Evolutionary conservation across 2,329 filamentous ascomycete genomes (phyloP), one percentile per base, ranked within the genome.

Genomic region (Clathrospora elynae): DNA sequence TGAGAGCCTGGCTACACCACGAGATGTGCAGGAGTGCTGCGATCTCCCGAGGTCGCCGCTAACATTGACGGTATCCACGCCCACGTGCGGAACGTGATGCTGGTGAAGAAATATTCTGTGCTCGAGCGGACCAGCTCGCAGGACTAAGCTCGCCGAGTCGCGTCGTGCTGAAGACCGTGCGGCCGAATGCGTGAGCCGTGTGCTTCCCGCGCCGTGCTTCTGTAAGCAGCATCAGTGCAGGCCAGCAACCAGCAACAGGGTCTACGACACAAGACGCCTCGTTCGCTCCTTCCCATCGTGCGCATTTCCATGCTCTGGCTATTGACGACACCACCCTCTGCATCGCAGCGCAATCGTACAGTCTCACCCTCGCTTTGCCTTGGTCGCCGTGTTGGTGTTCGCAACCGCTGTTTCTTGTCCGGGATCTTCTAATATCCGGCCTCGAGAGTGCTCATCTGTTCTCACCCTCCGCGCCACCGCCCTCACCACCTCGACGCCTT

Each of bases 391-490:
- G 37, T 46, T 46, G 48, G 32, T 23, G 24, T 31, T 35, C 34
- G 29, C 17, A 38, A 38, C 43, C 33, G 43, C 34, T 46, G 43
- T 34, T 37, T 42, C 43, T 44, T 34, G 45, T 48, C 45, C 45
- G 45, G 25, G 29, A 34, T 39, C 35, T 39, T 45, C 31, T 45
- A 44, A 39, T 39, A 49, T 45, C 42, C 47, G 47, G 24, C 28
- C 32, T 18, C 31, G 37, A 43, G 14, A 37, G 10, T 39, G 28
- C 34, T 41, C 46, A 48, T 48, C 46, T 53, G 46, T 32, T 49
- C 42, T 41, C 47, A 42, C 51, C 51, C 49, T 50, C 41, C 37
- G 31, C 43, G 45, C 47, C 53, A 52, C 53, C 44, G 37, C 47
- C 36, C 17, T 41, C 41, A 19, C 20, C 38, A n/a, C 51, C 31